Percentiles rank a stretch among this genome's conserved stretches.
Evolutionary conservation across 257 asterid genomes (phyloP).

Genomic region (Nicotiana knightiana): DNA sequence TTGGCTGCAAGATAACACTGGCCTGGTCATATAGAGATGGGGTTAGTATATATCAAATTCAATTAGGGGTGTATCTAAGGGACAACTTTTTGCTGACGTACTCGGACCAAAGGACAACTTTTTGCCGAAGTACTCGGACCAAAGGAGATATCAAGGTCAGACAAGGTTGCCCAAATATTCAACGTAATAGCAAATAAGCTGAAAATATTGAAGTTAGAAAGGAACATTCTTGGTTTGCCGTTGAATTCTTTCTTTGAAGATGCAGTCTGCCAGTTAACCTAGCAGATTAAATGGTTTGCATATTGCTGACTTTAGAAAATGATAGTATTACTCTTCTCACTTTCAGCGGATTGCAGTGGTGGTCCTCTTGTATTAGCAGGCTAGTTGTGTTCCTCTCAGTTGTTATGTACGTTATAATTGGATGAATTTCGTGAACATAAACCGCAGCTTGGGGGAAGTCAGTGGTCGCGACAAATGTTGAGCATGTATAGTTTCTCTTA

Average conservation of each 20-base stretch:
- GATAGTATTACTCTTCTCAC: not conserved
- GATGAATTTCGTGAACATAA: not conserved
- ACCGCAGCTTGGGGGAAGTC: not conserved
- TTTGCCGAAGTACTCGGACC: not conserved
- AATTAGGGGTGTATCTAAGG: not conserved
- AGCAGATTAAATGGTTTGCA: not conserved
- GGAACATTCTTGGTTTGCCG: not conserved
- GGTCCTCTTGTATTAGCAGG: not conserved
- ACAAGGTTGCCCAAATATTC: not conserved
- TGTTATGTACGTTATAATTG: not conserved
- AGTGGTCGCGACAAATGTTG: not conserved
- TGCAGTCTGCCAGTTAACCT: not conserved
- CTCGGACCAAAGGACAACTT: no score
- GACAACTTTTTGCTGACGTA: not conserved
- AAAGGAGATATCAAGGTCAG: not conserved
- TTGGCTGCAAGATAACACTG: not conserved
- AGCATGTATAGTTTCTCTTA: not conserved
- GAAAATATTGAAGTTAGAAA: not conserved
- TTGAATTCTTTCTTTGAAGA: not conserved
- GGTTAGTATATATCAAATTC: not conserved
- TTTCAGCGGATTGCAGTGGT: not conserved
- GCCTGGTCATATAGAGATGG: not conserved
- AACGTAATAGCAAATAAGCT: not conserved
- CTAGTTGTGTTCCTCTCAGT: not conserved
- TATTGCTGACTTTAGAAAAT: not conserved